These are phyloP conservation scores for Monosporascus sp. DNA, from an alignment of 2,329 filamentous ascomycete species.

Conservation along the genomic window DNA sequence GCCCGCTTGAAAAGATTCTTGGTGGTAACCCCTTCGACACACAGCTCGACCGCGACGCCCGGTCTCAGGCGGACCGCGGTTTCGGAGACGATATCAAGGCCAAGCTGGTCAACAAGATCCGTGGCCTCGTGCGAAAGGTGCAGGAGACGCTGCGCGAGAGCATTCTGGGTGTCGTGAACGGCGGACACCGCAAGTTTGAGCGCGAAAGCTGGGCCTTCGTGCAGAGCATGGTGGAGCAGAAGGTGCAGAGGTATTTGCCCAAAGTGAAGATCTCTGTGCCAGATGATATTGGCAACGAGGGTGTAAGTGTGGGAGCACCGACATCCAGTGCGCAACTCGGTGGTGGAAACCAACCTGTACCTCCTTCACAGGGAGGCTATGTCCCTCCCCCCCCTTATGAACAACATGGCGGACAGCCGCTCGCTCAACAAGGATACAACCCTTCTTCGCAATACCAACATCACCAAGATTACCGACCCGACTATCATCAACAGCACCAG, in stretches of 20 bases:
- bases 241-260: slow-evolving; percentile 40
- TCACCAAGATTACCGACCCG: slow-evolving; percentile 2
- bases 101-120: slow-evolving; percentile 39
- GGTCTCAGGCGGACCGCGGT: slow-evolving; percentile 27
- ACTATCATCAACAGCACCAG: slow-evolving; percentile 9
- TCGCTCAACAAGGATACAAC: no score
- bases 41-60: slow-evolving; percentile 33
- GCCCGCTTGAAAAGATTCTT: slow-evolving; percentile 39
- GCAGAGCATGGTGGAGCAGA: slow-evolving; percentile 38
- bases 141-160: slow-evolving; percentile 39
- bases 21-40: slow-evolving; percentile 41
- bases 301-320: slow-evolving; percentile 37
- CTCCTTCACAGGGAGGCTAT: slow-evolving; percentile 8
- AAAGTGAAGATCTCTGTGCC: slow-evolving; percentile 40
- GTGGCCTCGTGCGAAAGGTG: slow-evolving; percentile 36
- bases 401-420: no score
- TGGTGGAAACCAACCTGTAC: slow-evolving; percentile 23
- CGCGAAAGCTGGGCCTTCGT: slow-evolving; percentile 40
- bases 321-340: slow-evolving; percentile 24
- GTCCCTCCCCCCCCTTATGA: no score
- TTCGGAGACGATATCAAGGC: slow-evolving; percentile 38
- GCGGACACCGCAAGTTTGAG: slow-evolving; percentile 42
- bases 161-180: slow-evolving; percentile 40
- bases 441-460: slow-evolving; percentile 14
- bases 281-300: slow-evolving; percentile 42